Evolutionary conservation across 2,329 filamentous ascomycete genomes (phyloP).

Genomic region (Fusarium longipes): DNA sequence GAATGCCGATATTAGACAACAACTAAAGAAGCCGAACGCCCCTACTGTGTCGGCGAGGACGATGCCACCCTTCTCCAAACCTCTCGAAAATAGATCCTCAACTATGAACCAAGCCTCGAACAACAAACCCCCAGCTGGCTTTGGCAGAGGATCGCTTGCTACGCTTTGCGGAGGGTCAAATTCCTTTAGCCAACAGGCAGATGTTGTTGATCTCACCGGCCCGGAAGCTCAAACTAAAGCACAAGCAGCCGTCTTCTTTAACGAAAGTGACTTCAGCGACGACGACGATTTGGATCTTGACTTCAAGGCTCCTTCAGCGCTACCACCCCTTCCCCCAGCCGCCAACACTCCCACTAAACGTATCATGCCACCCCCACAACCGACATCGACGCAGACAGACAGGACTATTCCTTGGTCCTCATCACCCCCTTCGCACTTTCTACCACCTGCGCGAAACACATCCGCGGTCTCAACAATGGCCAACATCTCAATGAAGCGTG

Average conservation of each 20-base stretch:
- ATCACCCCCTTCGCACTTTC: conserved; percentile 65
- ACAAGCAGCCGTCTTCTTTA: conserved; percentile 66
- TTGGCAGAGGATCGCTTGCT: conserved; percentile 48
- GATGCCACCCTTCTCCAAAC: conserved; percentile 42
- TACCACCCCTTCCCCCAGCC: conserved; percentile 52
- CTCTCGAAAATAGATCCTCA: conserved; percentile 47
- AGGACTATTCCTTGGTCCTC: conserved; percentile 76
- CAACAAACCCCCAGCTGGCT: conserved; percentile 16
- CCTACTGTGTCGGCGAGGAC: conserved; percentile 56
- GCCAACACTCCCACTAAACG: conserved; percentile 34
- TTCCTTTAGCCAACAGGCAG: conserved; percentile 56
- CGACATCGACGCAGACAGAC: conserved; percentile 45
- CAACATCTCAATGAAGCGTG: conserved; percentile 55
- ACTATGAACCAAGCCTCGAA: conserved; percentile 48
- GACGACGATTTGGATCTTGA: conserved; percentile 81
- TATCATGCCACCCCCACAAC: conserved; percentile 44
- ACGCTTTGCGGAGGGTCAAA: conserved; percentile 59
- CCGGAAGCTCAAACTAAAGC: conserved; percentile 46
- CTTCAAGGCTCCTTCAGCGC: conserved; percentile 68
- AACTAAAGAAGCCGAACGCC: conserved; percentile 59
- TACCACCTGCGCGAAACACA: conserved; percentile 49
- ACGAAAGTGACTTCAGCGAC: conserved; percentile 88
- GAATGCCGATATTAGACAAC: conserved; percentile 62
- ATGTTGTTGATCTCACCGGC: conserved; percentile 52
- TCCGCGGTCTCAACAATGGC: conserved; percentile 34